These are phyloP conservation scores for Breynia disticha DNA, from an alignment of 441 rosid genomes.

Conservation along the genomic window DNA sequence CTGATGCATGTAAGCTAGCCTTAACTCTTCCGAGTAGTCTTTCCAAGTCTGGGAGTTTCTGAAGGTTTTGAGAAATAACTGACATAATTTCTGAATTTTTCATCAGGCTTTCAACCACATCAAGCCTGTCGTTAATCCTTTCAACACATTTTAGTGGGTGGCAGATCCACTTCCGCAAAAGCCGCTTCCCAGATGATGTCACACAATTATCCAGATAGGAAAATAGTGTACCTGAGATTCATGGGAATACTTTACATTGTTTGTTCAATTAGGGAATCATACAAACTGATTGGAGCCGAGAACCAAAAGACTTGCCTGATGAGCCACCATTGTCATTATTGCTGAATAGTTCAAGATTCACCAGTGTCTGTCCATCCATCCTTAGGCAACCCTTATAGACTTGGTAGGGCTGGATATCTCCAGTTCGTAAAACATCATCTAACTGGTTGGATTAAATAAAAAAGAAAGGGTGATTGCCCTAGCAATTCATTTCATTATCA, in stretches of 20 bases:
- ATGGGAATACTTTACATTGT: conserved; percentile 2
- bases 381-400: conserved; percentile 76
- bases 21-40: conserved; percentile 76
- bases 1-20: conserved; percentile 61
- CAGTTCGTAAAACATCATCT: conserved; percentile 65
- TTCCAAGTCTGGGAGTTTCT: conserved; percentile 78
- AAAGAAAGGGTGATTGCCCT: background rate
- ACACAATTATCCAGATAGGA: conserved; percentile 77
- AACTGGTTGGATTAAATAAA: conserved; percentile 34
- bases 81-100: conserved; percentile 44
- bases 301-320: conserved; percentile 45
- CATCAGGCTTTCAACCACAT: conserved; percentile 54
- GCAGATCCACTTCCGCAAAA: conserved; percentile 88
- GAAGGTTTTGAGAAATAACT: conserved; percentile 50
- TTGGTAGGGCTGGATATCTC: conserved; percentile 73
- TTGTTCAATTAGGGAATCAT: background rate
- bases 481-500: background rate
- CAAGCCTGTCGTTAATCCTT: conserved; percentile 66
- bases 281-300: background rate
- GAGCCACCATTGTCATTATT: conserved; percentile 76
- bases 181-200: conserved; percentile 77
- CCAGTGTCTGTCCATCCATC: conserved; percentile 92
- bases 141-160: conserved; percentile 79
- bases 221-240: conserved; percentile 72
- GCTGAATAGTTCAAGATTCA: conserved; percentile 84